Percentiles rank a stretch among this genome's conserved stretches.
Conservation (phyloP, 2,329 filamentous ascomycete species). For the Hypoxylon rubiginosum region DNA sequence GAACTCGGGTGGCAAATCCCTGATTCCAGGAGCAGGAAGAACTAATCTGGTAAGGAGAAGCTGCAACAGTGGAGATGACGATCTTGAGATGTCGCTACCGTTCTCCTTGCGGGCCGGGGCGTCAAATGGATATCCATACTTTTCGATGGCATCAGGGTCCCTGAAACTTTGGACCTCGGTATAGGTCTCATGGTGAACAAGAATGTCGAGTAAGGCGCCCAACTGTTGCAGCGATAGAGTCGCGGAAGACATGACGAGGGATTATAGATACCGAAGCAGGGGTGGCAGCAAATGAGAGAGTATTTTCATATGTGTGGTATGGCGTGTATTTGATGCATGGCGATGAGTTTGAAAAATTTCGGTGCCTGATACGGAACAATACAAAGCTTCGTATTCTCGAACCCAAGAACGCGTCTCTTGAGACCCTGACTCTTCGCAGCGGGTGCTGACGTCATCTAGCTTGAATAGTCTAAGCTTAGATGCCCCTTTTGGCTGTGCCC, state of each 20-base stretch:
- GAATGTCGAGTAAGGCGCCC: constrained; percentile 69
- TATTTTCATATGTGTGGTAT: background rate
- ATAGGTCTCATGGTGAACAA: constrained; percentile 72
- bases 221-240: constrained; percentile 58
- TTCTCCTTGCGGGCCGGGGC: constrained; percentile 41
- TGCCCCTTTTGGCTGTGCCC: background rate
- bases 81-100: constrained; percentile 51
- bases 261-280: background rate
- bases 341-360: background rate
- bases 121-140: constrained; percentile 79
- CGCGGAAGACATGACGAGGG: constrained; percentile 30
- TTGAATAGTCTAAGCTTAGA: constrained; percentile 6
- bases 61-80: constrained; percentile 76
- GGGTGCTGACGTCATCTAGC: constrained; percentile 31
- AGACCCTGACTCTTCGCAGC: constrained; percentile 2
- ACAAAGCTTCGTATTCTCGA: background rate
- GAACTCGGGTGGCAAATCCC: constrained; percentile 72
- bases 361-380: background rate
- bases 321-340: constrained; percentile 8
- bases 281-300: constrained; percentile 3
- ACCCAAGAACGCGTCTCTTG: background rate
- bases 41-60: constrained; percentile 74
- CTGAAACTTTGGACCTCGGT: constrained; percentile 81
- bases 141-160: constrained; percentile 70
- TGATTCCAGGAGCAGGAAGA: constrained; percentile 75